A percentile compares a stretch with the other conserved stretches of the same genome.
Evolutionary conservation across 225 moss, liverwort and hornwort species (phyloP).

Genomic region (Ulota crispa): DNA sequence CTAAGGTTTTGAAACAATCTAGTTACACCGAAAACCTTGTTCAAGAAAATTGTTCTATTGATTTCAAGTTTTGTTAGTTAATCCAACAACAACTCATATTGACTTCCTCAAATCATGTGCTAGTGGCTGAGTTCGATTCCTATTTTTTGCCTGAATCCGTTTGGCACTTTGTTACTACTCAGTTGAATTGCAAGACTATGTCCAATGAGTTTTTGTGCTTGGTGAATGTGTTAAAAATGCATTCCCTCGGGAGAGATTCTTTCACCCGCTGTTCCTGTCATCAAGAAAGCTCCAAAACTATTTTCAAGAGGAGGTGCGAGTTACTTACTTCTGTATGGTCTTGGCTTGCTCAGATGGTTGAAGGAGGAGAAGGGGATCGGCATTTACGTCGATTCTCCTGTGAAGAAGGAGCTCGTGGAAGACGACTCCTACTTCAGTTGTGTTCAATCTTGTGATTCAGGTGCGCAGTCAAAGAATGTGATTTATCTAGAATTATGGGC

Average conservation of each 20-base stretch:
- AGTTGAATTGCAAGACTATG: background rate
- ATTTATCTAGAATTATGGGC: background rate
- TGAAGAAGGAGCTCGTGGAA: constrained; percentile 72
- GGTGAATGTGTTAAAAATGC: background rate
- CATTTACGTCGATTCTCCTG: constrained; percentile 60
- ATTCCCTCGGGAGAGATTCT: background rate
- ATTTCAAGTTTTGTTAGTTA: background rate
- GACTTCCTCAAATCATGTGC: background rate
- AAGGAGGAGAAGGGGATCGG: constrained; percentile 69
- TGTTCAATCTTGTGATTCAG: constrained; percentile 71
- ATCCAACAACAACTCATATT: background rate
- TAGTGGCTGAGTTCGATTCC: background rate
- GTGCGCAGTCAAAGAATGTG: constrained; percentile 21
- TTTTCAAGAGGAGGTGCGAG: constrained; percentile 15
- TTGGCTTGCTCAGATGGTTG: constrained; percentile 68
- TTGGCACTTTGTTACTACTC: background rate
- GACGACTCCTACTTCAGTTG: constrained; percentile 53
- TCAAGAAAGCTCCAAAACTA: background rate
- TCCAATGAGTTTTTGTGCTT: background rate
- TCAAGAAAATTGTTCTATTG: background rate
- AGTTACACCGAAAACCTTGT: background rate
- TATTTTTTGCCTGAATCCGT: constrained; percentile 5
- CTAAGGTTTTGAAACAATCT: background rate
- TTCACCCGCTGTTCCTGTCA: constrained; percentile 1
- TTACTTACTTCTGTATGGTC: constrained; percentile 27